These are phyloP conservation scores for Pythium volutum DNA, from an alignment of 352 stramenopile species.

Conservation along the genomic window DNA sequence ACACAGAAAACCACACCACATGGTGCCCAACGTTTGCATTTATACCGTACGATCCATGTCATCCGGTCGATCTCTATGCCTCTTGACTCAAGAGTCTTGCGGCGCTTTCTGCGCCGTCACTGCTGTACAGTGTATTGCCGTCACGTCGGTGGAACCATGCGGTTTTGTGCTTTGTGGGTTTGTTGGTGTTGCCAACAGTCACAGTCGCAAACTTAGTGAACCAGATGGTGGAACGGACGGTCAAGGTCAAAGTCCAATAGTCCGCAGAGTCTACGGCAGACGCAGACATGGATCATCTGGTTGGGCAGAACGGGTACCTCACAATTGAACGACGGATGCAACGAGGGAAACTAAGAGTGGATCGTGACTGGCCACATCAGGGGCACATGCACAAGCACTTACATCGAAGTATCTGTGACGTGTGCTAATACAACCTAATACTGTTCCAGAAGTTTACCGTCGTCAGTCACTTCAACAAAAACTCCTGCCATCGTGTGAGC, in stretches of 20 bases:
- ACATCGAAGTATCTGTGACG: not conserved
- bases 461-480: slow-evolving; percentile 5
- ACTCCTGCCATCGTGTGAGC: too few species aligned
- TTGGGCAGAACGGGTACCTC: not conserved
- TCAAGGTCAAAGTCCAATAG: not conserved
- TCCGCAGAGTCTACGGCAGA: too few species aligned
- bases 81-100: not conserved
- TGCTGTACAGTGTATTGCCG: too few species aligned
- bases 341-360: not conserved
- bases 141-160: slow-evolving; percentile 1
- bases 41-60: not conserved
- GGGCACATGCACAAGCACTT: not conserved
- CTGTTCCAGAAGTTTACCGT: not conserved
- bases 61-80: slow-evolving; percentile 9
- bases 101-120: too few species aligned
- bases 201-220: not conserved
- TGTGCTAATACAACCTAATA: slow-evolving; percentile 7
- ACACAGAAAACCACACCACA: not conserved
- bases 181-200: slow-evolving; percentile 1
- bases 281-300: not conserved
- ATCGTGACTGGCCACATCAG: slow-evolving; percentile 3
- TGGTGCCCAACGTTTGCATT: too few species aligned
- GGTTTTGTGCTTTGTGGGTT: not conserved
- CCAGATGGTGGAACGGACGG: not conserved
- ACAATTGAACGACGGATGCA: slow-evolving; percentile 1